phyloP scores from a whole-genome alignment of 2,329 filamentous ascomycete species.

The Alternaria triticimaculans region DNA sequence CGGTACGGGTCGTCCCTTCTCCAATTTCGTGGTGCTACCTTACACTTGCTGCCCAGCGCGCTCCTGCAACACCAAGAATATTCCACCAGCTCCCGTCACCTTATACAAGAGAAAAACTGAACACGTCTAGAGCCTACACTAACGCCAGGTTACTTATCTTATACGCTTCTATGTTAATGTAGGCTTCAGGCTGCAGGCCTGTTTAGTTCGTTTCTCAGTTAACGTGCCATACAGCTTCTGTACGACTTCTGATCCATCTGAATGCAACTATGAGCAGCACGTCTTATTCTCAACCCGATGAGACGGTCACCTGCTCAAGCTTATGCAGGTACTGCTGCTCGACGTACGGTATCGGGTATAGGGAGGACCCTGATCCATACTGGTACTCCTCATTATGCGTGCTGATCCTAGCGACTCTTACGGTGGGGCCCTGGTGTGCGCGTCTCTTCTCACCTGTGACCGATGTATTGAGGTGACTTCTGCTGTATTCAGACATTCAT shows the following conservation, averaged over 20 bases:
- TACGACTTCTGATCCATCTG: neutral
- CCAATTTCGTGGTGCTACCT: neutral
- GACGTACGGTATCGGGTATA: neutral
- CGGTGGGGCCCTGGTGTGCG: neutral
- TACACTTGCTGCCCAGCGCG: neutral
- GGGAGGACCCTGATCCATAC: neutral
- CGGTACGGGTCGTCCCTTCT: neutral
- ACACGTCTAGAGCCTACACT: neutral
- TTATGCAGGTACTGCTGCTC: neutral
- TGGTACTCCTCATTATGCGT: neutral
- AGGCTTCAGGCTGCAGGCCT: neutral
- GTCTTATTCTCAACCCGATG: neutral
- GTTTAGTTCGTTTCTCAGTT: neutral
- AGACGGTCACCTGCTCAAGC: neutral
- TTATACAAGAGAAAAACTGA: neutral
- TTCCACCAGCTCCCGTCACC: neutral
- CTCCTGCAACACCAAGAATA: neutral
- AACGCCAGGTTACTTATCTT: neutral
- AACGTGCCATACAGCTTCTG: neutral
- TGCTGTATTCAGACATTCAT: neutral
- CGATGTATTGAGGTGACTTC: neutral
- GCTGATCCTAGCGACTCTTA: neutral
- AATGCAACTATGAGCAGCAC: neutral
- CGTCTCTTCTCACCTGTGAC: neutral
- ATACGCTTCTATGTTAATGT: neutral